phyloP scores from a whole-genome alignment of 257 asterid species.

The Vinca minor region DNA sequence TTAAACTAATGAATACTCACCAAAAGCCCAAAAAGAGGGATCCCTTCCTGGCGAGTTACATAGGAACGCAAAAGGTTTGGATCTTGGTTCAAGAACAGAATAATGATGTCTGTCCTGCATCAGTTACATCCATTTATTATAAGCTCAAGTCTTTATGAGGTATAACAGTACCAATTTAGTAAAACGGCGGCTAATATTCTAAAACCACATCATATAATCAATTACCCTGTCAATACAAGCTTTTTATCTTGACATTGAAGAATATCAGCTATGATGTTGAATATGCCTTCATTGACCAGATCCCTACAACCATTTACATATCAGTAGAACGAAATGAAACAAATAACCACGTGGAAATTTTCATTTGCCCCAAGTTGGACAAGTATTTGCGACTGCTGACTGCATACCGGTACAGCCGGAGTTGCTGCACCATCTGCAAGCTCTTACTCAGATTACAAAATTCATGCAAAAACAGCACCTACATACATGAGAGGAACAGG shows the following conservation, averaged over 20 bases:
- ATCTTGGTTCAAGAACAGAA: conserved; percentile 74
- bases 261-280: conserved; percentile 66
- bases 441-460: conserved; percentile 88
- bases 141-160: conserved; percentile 14
- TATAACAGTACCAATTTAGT: too few relatives aligned
- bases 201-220: conserved; percentile 20
- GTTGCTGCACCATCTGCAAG: conserved; percentile 91
- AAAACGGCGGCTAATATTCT: background rate
- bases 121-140: conserved; percentile 33
- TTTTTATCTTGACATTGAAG: conserved; percentile 74
- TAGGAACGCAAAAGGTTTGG: conserved; percentile 71
- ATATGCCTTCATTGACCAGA: conserved; percentile 80
- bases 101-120: conserved; percentile 95
- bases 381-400: background rate
- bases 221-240: conserved; percentile 88
- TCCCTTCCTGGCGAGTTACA: conserved; percentile 68
- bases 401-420: conserved; percentile 67
- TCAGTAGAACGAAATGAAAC: background rate
- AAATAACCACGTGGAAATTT: background rate
- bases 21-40: conserved; percentile 66
- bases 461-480: conserved; percentile 89
- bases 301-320: conserved; percentile 50
- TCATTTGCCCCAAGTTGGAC: background rate
- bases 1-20: conserved; percentile 31
- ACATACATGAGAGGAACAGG: conserved; percentile 2